A percentile compares a stretch with the other conserved stretches of the same genome.
phyloP scores from a whole-genome alignment of 768 basidiomycete species.

The Mycena leptocephala region DNA sequence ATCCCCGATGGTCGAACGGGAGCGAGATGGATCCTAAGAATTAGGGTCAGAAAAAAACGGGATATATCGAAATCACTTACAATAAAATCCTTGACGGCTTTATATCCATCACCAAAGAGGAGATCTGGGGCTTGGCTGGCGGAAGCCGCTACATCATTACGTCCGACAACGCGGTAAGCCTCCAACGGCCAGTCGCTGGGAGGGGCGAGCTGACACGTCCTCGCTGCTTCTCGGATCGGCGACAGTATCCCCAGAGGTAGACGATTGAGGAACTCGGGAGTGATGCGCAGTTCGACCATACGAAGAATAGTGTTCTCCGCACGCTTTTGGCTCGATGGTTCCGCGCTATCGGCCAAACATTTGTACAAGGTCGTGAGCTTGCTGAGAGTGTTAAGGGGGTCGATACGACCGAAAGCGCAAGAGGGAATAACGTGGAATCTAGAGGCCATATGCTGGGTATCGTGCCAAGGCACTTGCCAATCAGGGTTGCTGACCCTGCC shows the following conservation, averaged over 20 bases:
- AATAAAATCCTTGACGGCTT: conserved; percentile 70
- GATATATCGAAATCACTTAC: conserved; percentile 51
- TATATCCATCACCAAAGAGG: conserved; percentile 69
- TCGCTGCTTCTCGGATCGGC: conserved; percentile 88
- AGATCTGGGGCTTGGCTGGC: conserved; percentile 64
- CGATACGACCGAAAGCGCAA: conserved; percentile 74
- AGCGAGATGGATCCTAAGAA: conserved; percentile 65
- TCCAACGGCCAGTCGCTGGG: conserved; percentile 81
- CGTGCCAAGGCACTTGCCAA: conserved; percentile 73
- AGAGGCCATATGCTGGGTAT: conserved; percentile 63
- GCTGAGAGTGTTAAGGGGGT: conserved; percentile 71
- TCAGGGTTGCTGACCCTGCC: conserved; percentile 76
- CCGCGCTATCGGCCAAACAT: conserved; percentile 69
- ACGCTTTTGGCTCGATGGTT: conserved; percentile 70
- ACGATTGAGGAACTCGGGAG: conserved; percentile 64
- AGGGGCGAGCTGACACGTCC: conserved; percentile 87
- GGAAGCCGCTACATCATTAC: conserved; percentile 82
- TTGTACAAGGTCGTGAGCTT: conserved; percentile 72
- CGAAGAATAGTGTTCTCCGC: conserved; percentile 76
- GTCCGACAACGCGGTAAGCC: conserved; percentile 79
- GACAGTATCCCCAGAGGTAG: conserved; percentile 82
- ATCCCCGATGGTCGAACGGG: conserved; percentile 66
- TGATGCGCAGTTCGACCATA: conserved; percentile 67
- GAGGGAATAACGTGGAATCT: conserved; percentile 68
- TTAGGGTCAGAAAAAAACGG: conserved; percentile 12